Evolutionary conservation across 768 basidiomycete genomes (phyloP).

Genomic region (Amanita subjunquillea): DNA sequence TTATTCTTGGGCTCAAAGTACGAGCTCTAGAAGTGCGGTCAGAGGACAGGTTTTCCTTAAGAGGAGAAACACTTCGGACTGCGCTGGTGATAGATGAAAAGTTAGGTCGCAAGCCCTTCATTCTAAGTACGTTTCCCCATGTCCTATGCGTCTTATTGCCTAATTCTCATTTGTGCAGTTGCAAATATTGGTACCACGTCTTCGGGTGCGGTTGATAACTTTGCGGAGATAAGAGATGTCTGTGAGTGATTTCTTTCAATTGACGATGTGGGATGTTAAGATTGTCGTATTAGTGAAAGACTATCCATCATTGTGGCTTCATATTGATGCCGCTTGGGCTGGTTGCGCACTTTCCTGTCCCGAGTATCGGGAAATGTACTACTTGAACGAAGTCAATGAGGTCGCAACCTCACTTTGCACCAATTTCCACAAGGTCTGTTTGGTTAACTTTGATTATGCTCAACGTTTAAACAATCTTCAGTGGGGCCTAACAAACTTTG

Average conservation of each 20-base stretch:
- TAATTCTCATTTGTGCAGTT: slow-evolving; percentile 31
- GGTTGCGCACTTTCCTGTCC: slow-evolving; percentile 77
- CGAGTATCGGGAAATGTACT: slow-evolving; percentile 53
- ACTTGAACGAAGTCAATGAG: slow-evolving; percentile 64
- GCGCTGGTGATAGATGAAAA: slow-evolving; percentile 60
- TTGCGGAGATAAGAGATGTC: slow-evolving; percentile 64
- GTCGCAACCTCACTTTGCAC: slow-evolving; percentile 75
- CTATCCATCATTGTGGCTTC: slow-evolving; percentile 66
- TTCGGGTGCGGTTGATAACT: slow-evolving; percentile 76
- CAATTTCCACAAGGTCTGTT: slow-evolving; percentile 79
- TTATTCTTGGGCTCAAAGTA: slow-evolving; percentile 70
- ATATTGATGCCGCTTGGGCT: slow-evolving; percentile 90
- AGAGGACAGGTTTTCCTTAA: slow-evolving; percentile 57
- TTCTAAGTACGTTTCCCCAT: slow-evolving; percentile 48
- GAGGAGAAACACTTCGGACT: slow-evolving; percentile 46
- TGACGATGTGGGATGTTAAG: background rate
- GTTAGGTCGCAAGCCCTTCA: slow-evolving; percentile 64
- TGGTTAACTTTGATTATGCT: background rate
- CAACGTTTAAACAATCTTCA: slow-evolving; percentile 13
- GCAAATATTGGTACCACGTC: slow-evolving; percentile 90
- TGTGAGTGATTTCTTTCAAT: slow-evolving; percentile 29
- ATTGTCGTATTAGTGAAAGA: slow-evolving; percentile 33
- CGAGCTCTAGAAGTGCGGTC: slow-evolving; percentile 56
- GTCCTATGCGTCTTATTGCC: background rate
- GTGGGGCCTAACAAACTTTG: slow-evolving; percentile 90